These are phyloP conservation scores for Crithidia bombi DNA, from an alignment of 208 protist species.

Conservation along the genomic window DNA sequence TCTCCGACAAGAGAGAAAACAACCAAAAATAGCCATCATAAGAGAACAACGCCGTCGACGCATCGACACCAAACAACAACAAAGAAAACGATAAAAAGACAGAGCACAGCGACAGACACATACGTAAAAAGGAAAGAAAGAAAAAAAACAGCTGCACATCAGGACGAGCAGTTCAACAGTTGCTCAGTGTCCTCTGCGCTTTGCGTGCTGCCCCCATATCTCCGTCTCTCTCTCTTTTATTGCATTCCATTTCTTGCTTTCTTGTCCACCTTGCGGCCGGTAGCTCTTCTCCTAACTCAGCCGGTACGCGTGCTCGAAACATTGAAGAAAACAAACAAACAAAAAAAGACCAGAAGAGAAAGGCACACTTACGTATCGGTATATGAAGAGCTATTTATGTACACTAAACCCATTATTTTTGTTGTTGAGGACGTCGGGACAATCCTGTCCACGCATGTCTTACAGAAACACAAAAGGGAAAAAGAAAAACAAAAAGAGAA, in stretches of 20 bases:
- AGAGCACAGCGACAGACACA: no score
- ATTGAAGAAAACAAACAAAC: conserved; percentile 24
- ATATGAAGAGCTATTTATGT: conserved; percentile 7
- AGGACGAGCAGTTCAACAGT: background rate
- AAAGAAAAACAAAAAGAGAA: conserved; percentile 9
- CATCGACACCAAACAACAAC: background rate
- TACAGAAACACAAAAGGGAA: no score
- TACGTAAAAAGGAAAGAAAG: background rate
- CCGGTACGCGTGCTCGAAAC: no score
- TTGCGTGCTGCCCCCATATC: background rate
- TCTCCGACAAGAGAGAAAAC: no score
- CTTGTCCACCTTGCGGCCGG: background rate
- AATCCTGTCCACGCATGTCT: no score
- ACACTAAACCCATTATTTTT: no score
- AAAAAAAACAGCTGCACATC: background rate
- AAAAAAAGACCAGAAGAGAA: conserved; percentile 1
- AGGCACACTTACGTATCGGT: conserved; percentile 1
- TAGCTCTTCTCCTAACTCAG: no score
- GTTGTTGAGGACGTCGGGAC: no score
- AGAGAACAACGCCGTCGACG: no score
- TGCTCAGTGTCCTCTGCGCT: background rate
- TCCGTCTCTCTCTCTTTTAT: background rate
- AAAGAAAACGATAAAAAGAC: conserved; percentile 1
- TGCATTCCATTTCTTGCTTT: background rate
- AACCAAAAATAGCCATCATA: no score